Conservation (phyloP, 2,329 filamentous ascomycete species). For the Drechslerella dactyloides region DNA sequence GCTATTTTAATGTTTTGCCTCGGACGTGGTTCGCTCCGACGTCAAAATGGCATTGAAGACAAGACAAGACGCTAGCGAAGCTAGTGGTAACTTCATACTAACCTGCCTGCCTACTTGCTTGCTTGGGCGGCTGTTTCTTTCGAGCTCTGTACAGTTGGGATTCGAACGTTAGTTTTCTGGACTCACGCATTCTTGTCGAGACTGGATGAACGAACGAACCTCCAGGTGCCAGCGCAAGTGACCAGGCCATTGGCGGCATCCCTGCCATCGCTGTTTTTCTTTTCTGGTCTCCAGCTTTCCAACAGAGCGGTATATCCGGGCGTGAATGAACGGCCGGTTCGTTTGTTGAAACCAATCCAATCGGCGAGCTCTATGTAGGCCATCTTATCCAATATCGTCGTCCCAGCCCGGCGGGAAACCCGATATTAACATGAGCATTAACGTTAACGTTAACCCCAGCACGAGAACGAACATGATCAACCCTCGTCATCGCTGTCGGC, state of each 20-base stretch:
- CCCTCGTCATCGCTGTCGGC: conserved; percentile 1
- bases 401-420: conserved; percentile 25
- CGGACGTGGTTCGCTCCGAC: conserved; percentile 33
- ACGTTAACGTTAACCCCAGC: not conserved
- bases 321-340: conserved; percentile 12
- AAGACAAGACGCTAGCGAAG: no score
- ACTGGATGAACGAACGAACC: not conserved
- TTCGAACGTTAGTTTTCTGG: not conserved
- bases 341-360: conserved; percentile 51
- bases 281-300: conserved; percentile 25
- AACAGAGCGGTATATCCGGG: conserved; percentile 36
- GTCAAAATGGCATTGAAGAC: conserved; percentile 48
- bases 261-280: conserved; percentile 5
- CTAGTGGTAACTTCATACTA: no score
- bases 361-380: conserved; percentile 46
- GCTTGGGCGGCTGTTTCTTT: not conserved
- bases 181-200: not conserved
- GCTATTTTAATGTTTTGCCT: conserved; percentile 47
- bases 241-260: not conserved
- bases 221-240: not conserved
- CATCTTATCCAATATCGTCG: conserved; percentile 48
- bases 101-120: no score
- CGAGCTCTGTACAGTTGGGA: not conserved
- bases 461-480: not conserved
- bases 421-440: not conserved